These are phyloP conservation scores for Penicillium brasilianum DNA, from an alignment of 2,329 filamentous ascomycete genomes.

Conservation along the genomic window DNA sequence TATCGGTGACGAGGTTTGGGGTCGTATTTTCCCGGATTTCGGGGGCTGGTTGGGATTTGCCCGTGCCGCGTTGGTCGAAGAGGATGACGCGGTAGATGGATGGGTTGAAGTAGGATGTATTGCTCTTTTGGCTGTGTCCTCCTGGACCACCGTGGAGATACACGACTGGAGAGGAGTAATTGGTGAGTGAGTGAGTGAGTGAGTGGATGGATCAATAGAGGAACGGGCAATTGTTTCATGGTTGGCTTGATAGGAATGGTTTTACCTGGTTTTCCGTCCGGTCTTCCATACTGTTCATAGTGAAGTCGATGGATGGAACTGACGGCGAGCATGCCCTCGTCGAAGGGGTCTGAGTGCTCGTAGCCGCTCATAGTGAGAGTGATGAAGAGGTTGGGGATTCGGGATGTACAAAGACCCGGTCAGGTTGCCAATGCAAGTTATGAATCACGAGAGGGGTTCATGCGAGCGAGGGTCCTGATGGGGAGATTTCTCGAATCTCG, in stretches of 20 bases:
- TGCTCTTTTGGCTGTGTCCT: conserved; percentile 40
- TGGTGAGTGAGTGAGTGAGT: too few species aligned
- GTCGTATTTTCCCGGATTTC: conserved; percentile 53
- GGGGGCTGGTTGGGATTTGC: conserved; percentile 50
- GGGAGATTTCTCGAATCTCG: not conserved
- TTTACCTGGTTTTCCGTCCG: conserved; percentile 46
- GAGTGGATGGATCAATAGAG: too few species aligned
- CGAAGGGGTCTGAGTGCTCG: conserved; percentile 42
- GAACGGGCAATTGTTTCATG: too few species aligned
- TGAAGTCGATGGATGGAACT: conserved; percentile 43
- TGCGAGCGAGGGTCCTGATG: not conserved
- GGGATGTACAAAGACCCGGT: not conserved
- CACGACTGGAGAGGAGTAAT: conserved; percentile 34
- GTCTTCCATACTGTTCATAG: conserved; percentile 48
- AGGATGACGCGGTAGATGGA: conserved; percentile 52
- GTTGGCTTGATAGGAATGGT: not conserved
- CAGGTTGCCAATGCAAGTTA: not conserved
- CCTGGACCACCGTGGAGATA: conserved; percentile 55
- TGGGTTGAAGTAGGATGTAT: conserved; percentile 53
- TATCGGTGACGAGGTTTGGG: conserved; percentile 51
- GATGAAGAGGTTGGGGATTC: not conserved
- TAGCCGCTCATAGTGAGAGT: conserved; percentile 28
- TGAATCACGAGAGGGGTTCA: not conserved
- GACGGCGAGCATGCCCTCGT: conserved; percentile 39
- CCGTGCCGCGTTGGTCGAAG: conserved; percentile 55